Percentiles rank a stretch among this genome's conserved stretches.
Evolutionary conservation across 2,329 filamentous ascomycete genomes (phyloP).

Genomic region (Trichophyton equinum): DNA sequence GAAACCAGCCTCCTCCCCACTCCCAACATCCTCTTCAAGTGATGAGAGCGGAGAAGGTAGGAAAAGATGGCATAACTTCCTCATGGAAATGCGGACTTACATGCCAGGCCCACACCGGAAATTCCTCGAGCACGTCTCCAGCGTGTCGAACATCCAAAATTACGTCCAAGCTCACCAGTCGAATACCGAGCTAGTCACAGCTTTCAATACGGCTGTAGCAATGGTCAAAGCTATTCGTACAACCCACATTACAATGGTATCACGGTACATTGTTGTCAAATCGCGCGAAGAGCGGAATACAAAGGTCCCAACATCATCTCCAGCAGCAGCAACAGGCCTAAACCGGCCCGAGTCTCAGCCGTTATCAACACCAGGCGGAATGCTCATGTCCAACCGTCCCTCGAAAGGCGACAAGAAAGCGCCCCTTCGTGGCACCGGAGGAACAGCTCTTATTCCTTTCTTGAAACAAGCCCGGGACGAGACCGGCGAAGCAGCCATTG

Average conservation of each 20-base stretch:
- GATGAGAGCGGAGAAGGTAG: conserved; percentile 36
- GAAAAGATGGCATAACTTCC: conserved; percentile 67
- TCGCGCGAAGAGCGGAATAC: conserved; percentile 59
- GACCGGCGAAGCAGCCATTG: conserved; percentile 81
- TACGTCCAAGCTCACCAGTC: conserved; percentile 55
- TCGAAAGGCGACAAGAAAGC: conserved; percentile 29
- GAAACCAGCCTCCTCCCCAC: neutral
- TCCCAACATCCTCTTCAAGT: conserved; percentile 33
- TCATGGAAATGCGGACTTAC: conserved; percentile 91
- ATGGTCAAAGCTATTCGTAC: conserved; percentile 70
- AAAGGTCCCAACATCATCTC: conserved; percentile 37
- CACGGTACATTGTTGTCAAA: conserved; percentile 86
- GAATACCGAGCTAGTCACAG: conserved; percentile 57
- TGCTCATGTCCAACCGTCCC: neutral
- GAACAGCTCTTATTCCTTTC: conserved; percentile 87
- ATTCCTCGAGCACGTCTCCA: conserved; percentile 69
- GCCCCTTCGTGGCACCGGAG: conserved; percentile 79
- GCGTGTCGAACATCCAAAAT: conserved; percentile 73
- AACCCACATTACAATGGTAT: conserved; percentile 92
- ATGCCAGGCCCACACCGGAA: conserved; percentile 90
- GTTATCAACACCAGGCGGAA: conserved; percentile 32
- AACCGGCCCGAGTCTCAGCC: conserved; percentile 16
- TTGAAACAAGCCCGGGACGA: conserved; percentile 93
- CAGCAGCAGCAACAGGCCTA: neutral
- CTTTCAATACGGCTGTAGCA: conserved; percentile 81